phyloP scores from a whole-genome alignment of 768 basidiomycete species.

The Tylopilus sp. region DNA sequence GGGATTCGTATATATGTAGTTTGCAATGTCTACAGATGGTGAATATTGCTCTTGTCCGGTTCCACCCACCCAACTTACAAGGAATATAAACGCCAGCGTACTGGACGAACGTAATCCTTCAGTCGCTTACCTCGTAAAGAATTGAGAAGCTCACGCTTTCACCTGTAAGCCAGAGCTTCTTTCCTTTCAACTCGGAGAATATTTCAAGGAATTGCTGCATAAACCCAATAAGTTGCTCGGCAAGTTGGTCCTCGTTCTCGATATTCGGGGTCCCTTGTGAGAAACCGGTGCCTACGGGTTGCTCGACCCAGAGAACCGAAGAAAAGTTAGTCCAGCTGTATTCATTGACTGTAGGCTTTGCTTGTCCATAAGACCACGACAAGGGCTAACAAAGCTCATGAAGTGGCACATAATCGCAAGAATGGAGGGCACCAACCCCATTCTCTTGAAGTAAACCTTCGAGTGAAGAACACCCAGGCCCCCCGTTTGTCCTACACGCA shows the following conservation, averaged over 20 bases:
- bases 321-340: conserved; percentile 80
- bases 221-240: conserved; percentile 53
- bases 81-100: conserved; percentile 72
- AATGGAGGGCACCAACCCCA: conserved; percentile 44
- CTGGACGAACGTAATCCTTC: conserved; percentile 30
- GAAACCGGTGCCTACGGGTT: conserved; percentile 78
- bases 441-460: conserved; percentile 74
- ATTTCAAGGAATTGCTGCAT: conserved; percentile 73
- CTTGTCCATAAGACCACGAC: conserved; percentile 61
- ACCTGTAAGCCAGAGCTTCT: conserved; percentile 67
- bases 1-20: conserved; percentile 66
- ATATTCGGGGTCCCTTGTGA: conserved; percentile 68
- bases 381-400: conserved; percentile 47
- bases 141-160: conserved; percentile 59
- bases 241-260: conserved; percentile 54
- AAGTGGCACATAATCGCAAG: conserved; percentile 17
- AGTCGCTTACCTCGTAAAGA: neutral
- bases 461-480: conserved; percentile 73
- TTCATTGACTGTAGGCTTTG: conserved; percentile 59
- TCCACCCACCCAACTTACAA: conserved; percentile 34
- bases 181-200: conserved; percentile 68
- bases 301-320: conserved; percentile 71
- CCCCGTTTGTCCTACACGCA: conserved; percentile 66
- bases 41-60: neutral
- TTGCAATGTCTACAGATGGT: conserved; percentile 57